Evolutionary conservation across 1,284 basidiomycete genomes (phyloP).

Genomic region (Sporisorium graminicola): DNA sequence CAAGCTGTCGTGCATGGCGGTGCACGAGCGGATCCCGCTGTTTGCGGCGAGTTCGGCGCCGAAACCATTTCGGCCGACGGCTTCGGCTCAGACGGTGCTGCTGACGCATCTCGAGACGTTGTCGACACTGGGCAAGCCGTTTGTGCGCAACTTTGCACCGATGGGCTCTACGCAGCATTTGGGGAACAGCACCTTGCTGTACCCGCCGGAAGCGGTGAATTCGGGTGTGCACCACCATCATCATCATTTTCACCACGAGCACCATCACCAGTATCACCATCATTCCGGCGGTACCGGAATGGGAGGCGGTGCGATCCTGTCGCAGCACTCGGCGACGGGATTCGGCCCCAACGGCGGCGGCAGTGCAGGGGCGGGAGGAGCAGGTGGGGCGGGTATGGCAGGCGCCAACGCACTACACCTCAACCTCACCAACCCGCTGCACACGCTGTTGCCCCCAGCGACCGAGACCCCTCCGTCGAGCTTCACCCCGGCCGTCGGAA

Average conservation of each 20-base stretch:
- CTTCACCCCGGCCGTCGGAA: constrained; percentile 61
- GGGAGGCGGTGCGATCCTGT: constrained; percentile 13
- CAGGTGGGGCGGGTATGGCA: neutral
- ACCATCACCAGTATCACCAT: constrained; percentile 23
- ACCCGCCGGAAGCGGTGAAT: constrained; percentile 33
- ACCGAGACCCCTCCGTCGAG: constrained; percentile 27
- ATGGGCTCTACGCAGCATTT: constrained; percentile 37
- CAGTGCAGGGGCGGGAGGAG: neutral
- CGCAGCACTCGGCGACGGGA: neutral
- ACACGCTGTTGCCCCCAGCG: constrained; percentile 41
- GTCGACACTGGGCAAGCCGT: constrained; percentile 33
- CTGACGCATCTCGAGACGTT: constrained; percentile 54
- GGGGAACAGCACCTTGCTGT: constrained; percentile 36
- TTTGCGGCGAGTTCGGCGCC: constrained; percentile 76
- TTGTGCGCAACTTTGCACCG: constrained; percentile 43
- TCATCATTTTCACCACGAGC: constrained; percentile 15
- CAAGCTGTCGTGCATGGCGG: constrained; percentile 82
- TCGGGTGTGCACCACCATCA: constrained; percentile 36
- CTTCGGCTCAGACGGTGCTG: constrained; percentile 45
- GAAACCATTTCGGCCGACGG: constrained; percentile 33
- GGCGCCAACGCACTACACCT: constrained; percentile 16
- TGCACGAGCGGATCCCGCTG: constrained; percentile 86
- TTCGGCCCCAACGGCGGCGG: constrained; percentile 1
- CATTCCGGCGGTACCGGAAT: neutral
- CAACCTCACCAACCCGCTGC: constrained; percentile 33